Percentiles rank a stretch among this genome's conserved stretches.
Evolutionary conservation across 2,329 filamentous ascomycete genomes (phyloP).

Genomic region (Ceratocystis huliohia): DNA sequence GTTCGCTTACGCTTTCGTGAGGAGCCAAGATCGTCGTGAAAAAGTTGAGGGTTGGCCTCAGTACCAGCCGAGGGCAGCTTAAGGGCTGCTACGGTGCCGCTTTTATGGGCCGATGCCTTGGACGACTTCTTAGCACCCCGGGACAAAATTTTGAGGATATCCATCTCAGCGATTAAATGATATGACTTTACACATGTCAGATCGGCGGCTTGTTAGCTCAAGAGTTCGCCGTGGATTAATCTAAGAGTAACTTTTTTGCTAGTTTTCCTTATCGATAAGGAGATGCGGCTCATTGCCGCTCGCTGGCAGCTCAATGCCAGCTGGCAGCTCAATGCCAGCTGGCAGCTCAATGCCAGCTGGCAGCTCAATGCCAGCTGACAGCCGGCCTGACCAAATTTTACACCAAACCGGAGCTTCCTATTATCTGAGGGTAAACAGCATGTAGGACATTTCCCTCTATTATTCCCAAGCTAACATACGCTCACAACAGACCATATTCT

Average conservation of each 20-base stretch:
- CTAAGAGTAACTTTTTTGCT: slow-evolving; percentile 9
- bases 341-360: neutral
- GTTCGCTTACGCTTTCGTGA: slow-evolving; percentile 36
- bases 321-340: neutral
- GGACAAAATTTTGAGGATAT: slow-evolving; percentile 61
- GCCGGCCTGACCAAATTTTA: too few relatives aligned
- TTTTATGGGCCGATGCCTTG: slow-evolving; percentile 27
- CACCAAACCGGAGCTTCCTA: too few relatives aligned
- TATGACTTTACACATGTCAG: neutral
- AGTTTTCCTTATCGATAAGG: slow-evolving; percentile 19
- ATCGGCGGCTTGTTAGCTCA: neutral
- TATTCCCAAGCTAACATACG: neutral
- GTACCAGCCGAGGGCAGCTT: slow-evolving; percentile 53
- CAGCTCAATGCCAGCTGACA: neutral
- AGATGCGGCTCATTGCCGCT: too few relatives aligned
- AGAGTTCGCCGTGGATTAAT: neutral
- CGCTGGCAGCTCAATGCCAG: neutral
- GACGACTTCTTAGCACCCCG: slow-evolving; percentile 50
- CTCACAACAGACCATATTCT: neutral
- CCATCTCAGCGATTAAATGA: slow-evolving; percentile 36
- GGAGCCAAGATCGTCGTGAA: slow-evolving; percentile 41
- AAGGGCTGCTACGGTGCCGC: slow-evolving; percentile 27
- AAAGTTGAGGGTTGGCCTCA: slow-evolving; percentile 55
- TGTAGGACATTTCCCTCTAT: too few relatives aligned
- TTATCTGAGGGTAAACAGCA: too few relatives aligned